Evolutionary conservation across 345 rosid genomes (phyloP).

Genomic region (Arabis hirsuta): DNA sequence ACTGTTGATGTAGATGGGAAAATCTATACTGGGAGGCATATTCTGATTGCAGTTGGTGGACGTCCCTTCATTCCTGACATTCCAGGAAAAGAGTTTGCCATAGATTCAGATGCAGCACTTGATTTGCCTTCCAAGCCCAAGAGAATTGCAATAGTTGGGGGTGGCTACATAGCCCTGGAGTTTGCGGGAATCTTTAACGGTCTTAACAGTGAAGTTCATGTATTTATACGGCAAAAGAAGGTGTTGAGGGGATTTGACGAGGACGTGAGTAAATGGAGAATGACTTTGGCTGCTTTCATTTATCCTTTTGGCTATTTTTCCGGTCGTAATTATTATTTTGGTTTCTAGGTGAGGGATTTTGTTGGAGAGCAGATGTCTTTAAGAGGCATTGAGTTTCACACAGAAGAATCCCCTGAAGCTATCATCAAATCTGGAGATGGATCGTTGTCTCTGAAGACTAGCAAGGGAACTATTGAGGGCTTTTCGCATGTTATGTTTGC

Average conservation of each 20-base stretch:
- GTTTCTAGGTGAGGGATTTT: conserved; percentile 81
- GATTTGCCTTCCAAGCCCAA: conserved; percentile 87
- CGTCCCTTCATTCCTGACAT: conserved; percentile 91
- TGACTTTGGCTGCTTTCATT: conserved; percentile 9
- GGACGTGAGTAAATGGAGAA: conserved; percentile 57
- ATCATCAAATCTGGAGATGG: conserved; percentile 79
- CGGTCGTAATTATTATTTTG: conserved; percentile 9
- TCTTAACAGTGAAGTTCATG: conserved; percentile 80
- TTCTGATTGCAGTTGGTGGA: conserved; percentile 86
- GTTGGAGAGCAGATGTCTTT: conserved; percentile 86
- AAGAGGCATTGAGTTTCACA: conserved; percentile 89
- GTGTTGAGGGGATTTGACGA: conserved; percentile 96
- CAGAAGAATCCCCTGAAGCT: conserved; percentile 88
- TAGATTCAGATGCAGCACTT: conserved; percentile 97
- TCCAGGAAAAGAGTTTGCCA: conserved; percentile 81
- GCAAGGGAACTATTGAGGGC: conserved; percentile 81
- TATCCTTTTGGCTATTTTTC: conserved; percentile 2
- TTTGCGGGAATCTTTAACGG: conserved; percentile 94
- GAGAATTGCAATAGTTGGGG: conserved; percentile 87
- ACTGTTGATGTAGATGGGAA: conserved; percentile 90
- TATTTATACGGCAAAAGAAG: conserved; percentile 89
- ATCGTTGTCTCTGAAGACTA: conserved; percentile 79
- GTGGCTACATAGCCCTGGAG: conserved; percentile 91
- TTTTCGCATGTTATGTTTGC: conserved; percentile 98
- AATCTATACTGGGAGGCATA: conserved; percentile 67